A percentile compares a stretch with the other conserved stretches of the same genome.
These are phyloP conservation scores for Aegilops longissima DNA, from an alignment of 176 grass and related monocot genomes.

Conservation along the genomic window DNA sequence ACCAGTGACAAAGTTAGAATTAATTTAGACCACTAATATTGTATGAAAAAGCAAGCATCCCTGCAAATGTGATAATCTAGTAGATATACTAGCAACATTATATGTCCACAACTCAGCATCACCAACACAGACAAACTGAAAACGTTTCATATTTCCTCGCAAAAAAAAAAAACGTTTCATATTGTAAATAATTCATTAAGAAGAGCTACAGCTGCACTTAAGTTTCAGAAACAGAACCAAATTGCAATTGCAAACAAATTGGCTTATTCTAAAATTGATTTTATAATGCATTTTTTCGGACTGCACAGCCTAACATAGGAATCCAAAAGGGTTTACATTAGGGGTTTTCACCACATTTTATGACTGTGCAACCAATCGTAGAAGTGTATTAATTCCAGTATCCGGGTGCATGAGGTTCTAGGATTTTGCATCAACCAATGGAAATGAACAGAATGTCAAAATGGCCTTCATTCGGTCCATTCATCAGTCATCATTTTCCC, in stretches of 20 bases:
- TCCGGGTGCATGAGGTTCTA: no score
- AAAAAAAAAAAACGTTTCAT: not conserved
- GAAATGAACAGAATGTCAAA: no score
- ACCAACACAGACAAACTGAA: not conserved
- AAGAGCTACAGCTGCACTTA: not conserved
- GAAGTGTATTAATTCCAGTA: no score
- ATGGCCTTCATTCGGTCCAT: not conserved
- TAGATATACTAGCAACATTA: not conserved
- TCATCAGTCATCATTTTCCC: not conserved
- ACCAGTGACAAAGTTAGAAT: not conserved
- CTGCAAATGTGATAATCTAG: not conserved
- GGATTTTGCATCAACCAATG: no score
- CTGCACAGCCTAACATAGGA: not conserved
- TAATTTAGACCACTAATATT: not conserved
- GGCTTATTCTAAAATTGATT: not conserved
- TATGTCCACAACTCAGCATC: not conserved
- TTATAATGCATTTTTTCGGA: not conserved
- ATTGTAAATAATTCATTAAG: not conserved
- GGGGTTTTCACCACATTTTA: not conserved
- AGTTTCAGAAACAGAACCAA: not conserved
- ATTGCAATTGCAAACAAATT: not conserved
- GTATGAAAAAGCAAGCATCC: not conserved
- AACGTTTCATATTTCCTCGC: not conserved
- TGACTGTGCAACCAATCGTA: not conserved
- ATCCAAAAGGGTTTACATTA: not conserved